Percentiles rank a stretch among this genome's conserved stretches.
Conservation (phyloP, 352 stramenopile species). For the Saprolegnia parasitica region DNA sequence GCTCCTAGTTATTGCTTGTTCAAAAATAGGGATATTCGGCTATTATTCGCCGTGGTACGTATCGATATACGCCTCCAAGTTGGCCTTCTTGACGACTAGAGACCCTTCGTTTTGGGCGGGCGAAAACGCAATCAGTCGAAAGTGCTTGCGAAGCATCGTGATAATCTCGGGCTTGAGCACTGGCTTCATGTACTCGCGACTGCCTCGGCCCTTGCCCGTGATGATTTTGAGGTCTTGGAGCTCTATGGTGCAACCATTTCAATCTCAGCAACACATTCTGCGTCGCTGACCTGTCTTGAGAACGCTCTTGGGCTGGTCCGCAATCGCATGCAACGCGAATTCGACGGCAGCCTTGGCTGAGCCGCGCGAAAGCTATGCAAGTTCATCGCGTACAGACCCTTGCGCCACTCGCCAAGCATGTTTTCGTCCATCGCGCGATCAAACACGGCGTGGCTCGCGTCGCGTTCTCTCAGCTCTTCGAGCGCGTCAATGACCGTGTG, state of each 20-base stretch:
- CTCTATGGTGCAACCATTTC: conserved; percentile 5
- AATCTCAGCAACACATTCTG: conserved; percentile 26
- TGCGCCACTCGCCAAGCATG: conserved; percentile 40
- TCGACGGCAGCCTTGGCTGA: conserved; percentile 69
- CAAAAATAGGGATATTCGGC: no score
- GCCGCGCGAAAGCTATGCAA: conserved; percentile 63
- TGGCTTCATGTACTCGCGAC: conserved; percentile 53
- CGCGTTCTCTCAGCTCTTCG: conserved; percentile 1
- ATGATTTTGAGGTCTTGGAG: conserved; percentile 60
- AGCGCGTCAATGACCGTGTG: conserved; percentile 32
- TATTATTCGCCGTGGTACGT: no score
- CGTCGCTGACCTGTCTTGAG: conserved; percentile 32
- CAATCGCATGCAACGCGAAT: conserved; percentile 50
- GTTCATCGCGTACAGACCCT: conserved; percentile 62
- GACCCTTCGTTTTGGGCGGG: conserved; percentile 17
- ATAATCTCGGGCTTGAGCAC: conserved; percentile 50
- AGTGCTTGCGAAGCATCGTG: conserved; percentile 36
- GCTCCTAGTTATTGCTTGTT: no score
- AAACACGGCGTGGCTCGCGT: conserved; percentile 38
- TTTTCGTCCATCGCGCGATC: conserved; percentile 43
- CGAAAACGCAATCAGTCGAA: conserved; percentile 20
- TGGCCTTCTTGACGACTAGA: conserved; percentile 21
- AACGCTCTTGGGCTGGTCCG: conserved; percentile 33
- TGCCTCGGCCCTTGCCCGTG: conserved; percentile 61
- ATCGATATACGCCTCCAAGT: conserved; percentile 11